phyloP scores from a whole-genome alignment of 2,329 filamentous ascomycete genomes.

The Trichoderma polysporum region DNA sequence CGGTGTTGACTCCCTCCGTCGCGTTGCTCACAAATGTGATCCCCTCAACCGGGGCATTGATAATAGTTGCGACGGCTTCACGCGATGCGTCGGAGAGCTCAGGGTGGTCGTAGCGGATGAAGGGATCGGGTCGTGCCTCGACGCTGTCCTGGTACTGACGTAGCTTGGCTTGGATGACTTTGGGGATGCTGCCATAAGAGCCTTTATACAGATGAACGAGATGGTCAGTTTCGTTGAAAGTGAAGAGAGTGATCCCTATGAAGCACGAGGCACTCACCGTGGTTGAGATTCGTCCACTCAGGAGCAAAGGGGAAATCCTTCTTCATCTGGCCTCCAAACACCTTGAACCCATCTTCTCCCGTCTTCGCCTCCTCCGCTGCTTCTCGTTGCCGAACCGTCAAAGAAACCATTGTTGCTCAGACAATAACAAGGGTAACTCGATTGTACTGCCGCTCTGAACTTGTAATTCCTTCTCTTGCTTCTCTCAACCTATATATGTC shows the following conservation, averaged over 20 bases:
- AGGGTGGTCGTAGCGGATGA: conserved; percentile 52
- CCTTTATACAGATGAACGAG: conserved; percentile 44
- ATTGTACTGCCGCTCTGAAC: not conserved
- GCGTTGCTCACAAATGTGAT: conserved; percentile 78
- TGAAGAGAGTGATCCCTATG: not conserved
- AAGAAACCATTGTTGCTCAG: not conserved
- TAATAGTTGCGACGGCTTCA: conserved; percentile 61
- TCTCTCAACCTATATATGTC: not conserved
- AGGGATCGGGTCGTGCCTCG: conserved; percentile 67
- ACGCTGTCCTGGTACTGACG: conserved; percentile 63
- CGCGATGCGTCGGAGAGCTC: conserved; percentile 52
- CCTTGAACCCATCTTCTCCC: not conserved
- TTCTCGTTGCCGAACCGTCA: not conserved
- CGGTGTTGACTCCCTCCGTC: conserved; percentile 22
- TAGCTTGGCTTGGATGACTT: conserved; percentile 56
- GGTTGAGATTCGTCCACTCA: conserved; percentile 7
- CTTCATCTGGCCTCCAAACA: conserved; percentile 9
- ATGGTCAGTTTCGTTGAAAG: not conserved
- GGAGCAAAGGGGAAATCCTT: conserved; percentile 17
- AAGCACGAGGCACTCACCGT: not conserved
- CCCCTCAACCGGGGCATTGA: conserved; percentile 65
- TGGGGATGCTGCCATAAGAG: conserved; percentile 77
- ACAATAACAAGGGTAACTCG: not conserved
- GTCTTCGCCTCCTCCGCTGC: not conserved
- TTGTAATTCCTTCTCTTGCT: not conserved